These are phyloP conservation scores for Stephanodiscus minutulus DNA, from an alignment of 108 stramenopile genomes.

Conservation along the genomic window DNA sequence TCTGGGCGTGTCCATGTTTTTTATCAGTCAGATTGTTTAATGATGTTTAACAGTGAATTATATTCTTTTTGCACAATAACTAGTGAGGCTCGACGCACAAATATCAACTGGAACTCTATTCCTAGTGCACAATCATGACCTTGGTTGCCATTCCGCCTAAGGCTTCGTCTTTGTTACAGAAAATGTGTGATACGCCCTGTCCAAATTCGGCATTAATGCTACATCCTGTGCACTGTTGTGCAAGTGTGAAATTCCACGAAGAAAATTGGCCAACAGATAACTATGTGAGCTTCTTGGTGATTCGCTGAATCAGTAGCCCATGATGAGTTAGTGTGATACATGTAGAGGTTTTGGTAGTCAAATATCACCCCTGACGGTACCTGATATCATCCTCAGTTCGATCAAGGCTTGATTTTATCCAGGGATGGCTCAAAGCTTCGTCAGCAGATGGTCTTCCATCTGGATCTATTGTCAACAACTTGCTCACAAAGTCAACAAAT, in stretches of 20 bases:
- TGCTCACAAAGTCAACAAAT: slow-evolving; percentile 83
- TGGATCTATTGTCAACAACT: slow-evolving; percentile 83
- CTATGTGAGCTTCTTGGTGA: not conserved
- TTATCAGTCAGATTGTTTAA: too few species aligned
- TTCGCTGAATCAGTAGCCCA: not conserved
- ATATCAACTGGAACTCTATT: not conserved
- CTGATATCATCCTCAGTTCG: slow-evolving; percentile 78
- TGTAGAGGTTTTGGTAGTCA: not conserved
- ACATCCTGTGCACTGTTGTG: not conserved
- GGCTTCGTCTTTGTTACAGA: too few species aligned
- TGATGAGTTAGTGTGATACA: not conserved
- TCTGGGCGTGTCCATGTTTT: too few species aligned
- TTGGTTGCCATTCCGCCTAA: not conserved
- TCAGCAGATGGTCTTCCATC: slow-evolving; percentile 71
- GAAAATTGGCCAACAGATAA: not conserved
- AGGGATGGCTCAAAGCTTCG: slow-evolving; percentile 85
- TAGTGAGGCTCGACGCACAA: not conserved
- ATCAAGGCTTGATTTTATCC: slow-evolving; percentile 77
- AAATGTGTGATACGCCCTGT: not conserved
- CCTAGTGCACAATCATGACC: not conserved
- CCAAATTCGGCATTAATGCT: not conserved
- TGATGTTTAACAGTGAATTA: too few species aligned
- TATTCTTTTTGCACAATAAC: slow-evolving; percentile 1
- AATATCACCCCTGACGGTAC: slow-evolving; percentile 32
- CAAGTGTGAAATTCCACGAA: not conserved